Base-by-base conservation (phyloP, 164 flowering plant species). In the Macadamia tetraphylla region DNA sequence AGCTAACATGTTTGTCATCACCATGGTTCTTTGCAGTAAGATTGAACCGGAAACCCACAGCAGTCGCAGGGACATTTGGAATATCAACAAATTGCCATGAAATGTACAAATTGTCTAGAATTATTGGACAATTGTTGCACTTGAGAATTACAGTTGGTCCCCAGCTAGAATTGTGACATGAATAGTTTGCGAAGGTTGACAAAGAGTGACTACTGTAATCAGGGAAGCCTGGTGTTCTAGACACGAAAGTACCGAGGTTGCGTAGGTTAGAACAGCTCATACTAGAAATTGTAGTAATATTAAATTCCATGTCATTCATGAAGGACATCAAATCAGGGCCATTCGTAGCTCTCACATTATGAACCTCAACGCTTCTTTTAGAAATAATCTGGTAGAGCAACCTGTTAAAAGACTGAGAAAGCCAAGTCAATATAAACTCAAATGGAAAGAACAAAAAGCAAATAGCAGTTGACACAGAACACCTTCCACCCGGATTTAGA, bases 51-150 rank as follows among this genome's bases (percentile, higher is more conserved):
- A 92, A 95, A 61, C 98, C 99, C 68, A 95, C 93, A 23, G 98
- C 98, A 73, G 80, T 76, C 40, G 99, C 99, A 48, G 99, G 97
- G 72, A 70, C 74, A 75, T 79, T 85, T 12, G 96, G 97, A 58
- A 95, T 81, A 83, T 95, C 99, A 71, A 95, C 85, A 78, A 92
- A 95, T 64, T 83, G 85, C 99, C 99, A 95, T 0, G 98, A 87
- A 69, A 89, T 77, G 71, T 81, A 92, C 63, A 77, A 63, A 67
- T 77, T 70, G 66, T 95, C 99, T 30, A 65, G 78, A 62, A 65
- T 67, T 18, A 86, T 75, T 15, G 62, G 85, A 67, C 99, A 92
- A 30, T 76, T 82, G 60, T 42, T 79, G 79, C 99, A 95, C 53
- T 64, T 82, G 31, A 95, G 76, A 46, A 67, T 77, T 61, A 92